These are phyloP conservation scores for Trichosanthes cucumerina DNA, from an alignment of 306 rosid species.

Conservation along the genomic window DNA sequence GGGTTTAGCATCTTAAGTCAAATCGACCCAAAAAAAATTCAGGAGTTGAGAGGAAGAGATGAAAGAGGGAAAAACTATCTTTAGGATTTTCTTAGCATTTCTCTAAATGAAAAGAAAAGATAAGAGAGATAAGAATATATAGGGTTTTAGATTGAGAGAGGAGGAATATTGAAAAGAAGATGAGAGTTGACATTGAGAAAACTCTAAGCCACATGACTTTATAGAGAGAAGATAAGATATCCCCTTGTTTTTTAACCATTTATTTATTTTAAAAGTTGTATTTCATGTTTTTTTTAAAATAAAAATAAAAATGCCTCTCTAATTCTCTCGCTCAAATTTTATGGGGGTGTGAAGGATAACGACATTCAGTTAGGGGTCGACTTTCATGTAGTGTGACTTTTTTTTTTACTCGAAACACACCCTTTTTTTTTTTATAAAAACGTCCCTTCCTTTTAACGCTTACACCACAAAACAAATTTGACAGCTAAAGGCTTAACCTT, in stretches of 20 bases:
- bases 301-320: not conserved
- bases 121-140: not conserved
- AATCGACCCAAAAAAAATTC: no score
- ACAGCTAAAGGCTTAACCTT: not conserved
- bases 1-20: no score
- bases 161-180: not conserved
- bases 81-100: not conserved
- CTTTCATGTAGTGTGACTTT: not conserved
- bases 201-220: conserved; percentile 11
- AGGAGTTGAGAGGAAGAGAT: no score
- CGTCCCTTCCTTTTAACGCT: not conserved
- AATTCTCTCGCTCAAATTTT: not conserved
- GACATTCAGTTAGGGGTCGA: not conserved
- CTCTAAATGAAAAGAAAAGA: not conserved
- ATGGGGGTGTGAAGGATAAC: not conserved
- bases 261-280: not conserved
- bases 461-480: not conserved
- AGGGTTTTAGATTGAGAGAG: not conserved
- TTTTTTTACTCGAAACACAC: no score
- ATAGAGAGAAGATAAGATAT: not conserved
- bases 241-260: not conserved
- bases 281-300: not conserved
- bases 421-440: no score
- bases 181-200: not conserved
- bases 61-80: not conserved